Conservation (phyloP, 106 monocot genomes). For the Cymbidium sinense region DNA sequence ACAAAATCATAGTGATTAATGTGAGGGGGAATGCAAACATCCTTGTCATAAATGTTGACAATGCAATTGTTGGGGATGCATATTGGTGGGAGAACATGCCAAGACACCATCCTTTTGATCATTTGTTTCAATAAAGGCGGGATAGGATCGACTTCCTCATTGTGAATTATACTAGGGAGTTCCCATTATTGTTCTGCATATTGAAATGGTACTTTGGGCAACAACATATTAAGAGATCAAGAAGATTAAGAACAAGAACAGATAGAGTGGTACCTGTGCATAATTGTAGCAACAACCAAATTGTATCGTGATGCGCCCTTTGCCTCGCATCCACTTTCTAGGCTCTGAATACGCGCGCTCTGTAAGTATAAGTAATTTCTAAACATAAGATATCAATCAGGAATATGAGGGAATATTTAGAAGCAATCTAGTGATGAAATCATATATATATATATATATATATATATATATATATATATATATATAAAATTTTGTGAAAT, state of each 20-base stretch:
- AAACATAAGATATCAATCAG: neutral
- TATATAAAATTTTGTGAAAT: too few species aligned
- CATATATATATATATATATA: neutral
- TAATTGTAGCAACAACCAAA: too few species aligned
- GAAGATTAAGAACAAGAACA: neutral
- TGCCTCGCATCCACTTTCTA: too few species aligned
- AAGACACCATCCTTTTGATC: constrained; percentile 42
- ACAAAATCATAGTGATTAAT: too few species aligned
- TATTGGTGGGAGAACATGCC: constrained; percentile 31
- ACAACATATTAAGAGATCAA: neutral
- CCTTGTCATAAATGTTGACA: too few species aligned
- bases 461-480: too few species aligned
- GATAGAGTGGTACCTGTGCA: constrained; percentile 41
- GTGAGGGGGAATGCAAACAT: too few species aligned
- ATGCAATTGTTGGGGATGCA: constrained; percentile 53
- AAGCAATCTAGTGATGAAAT: neutral
- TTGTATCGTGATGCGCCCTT: too few species aligned
- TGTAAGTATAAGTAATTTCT: constrained; percentile 18
- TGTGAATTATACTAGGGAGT: constrained; percentile 36
- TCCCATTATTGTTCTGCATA: constrained; percentile 40
- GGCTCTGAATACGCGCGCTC: too few species aligned
- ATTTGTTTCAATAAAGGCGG: constrained; percentile 31
- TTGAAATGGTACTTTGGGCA: neutral
- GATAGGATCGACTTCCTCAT: constrained; percentile 35
- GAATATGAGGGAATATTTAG: neutral